Percentiles rank a stretch among this genome's conserved stretches.
phyloP scores from a whole-genome alignment of 2,329 filamentous ascomycete genomes.

The Stachybotrys chlorohalonatus region DNA sequence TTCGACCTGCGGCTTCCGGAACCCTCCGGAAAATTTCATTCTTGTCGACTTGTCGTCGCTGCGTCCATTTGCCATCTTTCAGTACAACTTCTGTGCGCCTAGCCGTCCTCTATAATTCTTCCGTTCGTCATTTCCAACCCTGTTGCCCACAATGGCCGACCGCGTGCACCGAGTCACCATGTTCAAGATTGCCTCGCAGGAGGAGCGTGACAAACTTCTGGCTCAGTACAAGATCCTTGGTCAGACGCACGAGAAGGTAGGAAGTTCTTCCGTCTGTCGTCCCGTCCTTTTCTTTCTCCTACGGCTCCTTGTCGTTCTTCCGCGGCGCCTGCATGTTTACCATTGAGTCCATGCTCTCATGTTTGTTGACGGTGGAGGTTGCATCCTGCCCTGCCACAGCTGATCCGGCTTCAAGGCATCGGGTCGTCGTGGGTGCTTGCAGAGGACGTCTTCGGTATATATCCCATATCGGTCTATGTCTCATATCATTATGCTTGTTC shows the following conservation, averaged over 20 bases:
- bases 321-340: no score
- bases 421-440: background rate
- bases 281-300: background rate
- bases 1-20: background rate
- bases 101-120: background rate
- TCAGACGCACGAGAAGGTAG: conserved; percentile 19
- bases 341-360: background rate
- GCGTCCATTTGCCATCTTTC: background rate
- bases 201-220: conserved; percentile 19
- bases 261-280: background rate
- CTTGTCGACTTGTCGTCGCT: background rate
- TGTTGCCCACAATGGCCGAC: conserved; percentile 5
- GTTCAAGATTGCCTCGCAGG: conserved; percentile 25
- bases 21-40: background rate
- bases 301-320: background rate
- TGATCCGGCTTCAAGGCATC: background rate
- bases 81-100: background rate
- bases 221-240: conserved; percentile 22
- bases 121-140: background rate
- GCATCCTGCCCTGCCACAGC: background rate
- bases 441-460: background rate
- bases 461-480: no score
- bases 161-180: conserved; percentile 22
- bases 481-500: no score
- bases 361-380: background rate